Percentiles rank a stretch among this genome's conserved stretches.
phyloP scores from a whole-genome alignment of 2,329 filamentous ascomycete species.

The Colletotrichum horii region DNA sequence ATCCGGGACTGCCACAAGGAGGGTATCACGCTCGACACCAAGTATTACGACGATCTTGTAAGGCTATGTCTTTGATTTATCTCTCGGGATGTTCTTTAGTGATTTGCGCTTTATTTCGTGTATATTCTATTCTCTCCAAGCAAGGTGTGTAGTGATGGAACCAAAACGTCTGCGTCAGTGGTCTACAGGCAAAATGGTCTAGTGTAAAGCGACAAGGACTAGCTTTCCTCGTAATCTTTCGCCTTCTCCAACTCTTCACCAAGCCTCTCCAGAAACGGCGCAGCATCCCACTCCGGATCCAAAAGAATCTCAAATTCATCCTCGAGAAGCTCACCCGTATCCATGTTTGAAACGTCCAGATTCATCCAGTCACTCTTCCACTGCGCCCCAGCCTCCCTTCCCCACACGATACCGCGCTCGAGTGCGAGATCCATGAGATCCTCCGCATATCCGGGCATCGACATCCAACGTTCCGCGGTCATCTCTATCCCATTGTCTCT shows the following conservation, averaged over 20 bases:
- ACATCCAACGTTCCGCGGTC: rapidly evolving
- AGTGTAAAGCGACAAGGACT: no score
- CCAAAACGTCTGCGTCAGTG: no score
- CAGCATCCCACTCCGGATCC: slow-evolving; percentile 44
- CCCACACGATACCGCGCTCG: neutral
- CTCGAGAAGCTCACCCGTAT: neutral
- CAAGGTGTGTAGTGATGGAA: no score
- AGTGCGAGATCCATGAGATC: neutral
- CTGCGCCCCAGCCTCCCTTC: neutral
- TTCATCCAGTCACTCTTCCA: neutral
- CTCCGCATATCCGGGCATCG: neutral
- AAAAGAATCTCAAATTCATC: neutral
- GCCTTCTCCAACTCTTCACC: neutral
- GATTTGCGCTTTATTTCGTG: no score
- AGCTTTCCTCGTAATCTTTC: neutral
- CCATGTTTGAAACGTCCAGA: neutral
- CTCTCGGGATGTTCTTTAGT: no score
- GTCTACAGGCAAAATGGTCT: no score
- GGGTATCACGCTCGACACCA: no score
- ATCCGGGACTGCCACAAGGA: no score
- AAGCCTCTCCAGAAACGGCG: rapidly evolving
- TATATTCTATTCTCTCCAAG: no score
- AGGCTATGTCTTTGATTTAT: neutral
- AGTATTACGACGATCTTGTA: neutral
- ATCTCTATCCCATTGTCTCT: neutral